phyloP scores from a whole-genome alignment of 108 stramenopile genomes.

The Aurantiochytrium sp. region DNA sequence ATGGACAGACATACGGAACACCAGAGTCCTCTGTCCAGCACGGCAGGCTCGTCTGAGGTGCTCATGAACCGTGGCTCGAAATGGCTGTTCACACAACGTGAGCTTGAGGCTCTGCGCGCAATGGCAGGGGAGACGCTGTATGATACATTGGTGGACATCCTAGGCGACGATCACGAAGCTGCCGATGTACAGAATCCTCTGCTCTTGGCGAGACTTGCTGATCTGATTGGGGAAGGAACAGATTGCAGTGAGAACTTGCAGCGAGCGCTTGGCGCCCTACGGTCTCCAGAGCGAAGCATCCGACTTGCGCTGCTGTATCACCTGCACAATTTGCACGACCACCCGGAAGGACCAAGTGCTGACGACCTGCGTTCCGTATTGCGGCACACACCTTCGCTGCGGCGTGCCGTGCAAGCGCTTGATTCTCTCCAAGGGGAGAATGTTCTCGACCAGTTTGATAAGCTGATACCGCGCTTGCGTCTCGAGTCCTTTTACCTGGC shows the following conservation, averaged over 20 bases:
- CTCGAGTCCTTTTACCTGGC: background rate
- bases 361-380: background rate
- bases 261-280: background rate
- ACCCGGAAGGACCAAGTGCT: background rate
- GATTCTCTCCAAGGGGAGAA: background rate
- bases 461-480: background rate
- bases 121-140: background rate
- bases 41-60: too few relatives aligned
- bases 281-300: background rate
- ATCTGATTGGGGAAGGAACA: background rate
- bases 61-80: too few relatives aligned
- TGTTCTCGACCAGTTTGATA: background rate
- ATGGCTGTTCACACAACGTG: background rate
- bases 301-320: background rate
- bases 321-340: background rate
- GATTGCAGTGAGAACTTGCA: background rate
- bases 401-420: background rate
- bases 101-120: background rate
- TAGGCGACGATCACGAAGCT: background rate
- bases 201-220: background rate
- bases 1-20: too few relatives aligned
- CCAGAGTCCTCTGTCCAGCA: too few relatives aligned
- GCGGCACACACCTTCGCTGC: background rate
- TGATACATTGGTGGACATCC: background rate
- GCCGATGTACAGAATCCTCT: background rate